Percentiles rank a stretch among this genome's conserved stretches.
These are phyloP conservation scores for Apodospora peruviana DNA, from an alignment of 495 filamentous ascomycete genomes.

Conservation along the genomic window DNA sequence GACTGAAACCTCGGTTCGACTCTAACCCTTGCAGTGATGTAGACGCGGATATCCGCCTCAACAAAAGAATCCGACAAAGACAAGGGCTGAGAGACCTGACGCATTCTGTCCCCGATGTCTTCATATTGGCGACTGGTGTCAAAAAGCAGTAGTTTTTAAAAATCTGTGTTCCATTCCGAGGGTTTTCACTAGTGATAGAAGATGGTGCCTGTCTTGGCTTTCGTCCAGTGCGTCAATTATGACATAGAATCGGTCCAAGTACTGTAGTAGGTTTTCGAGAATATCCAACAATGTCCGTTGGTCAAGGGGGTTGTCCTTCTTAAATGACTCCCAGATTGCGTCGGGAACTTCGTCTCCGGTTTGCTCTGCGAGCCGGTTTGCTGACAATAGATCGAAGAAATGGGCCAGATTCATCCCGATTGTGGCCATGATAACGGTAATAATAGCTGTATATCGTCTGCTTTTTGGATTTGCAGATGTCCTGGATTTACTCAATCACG, in stretches of 20 bases:
- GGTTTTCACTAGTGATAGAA: conserved; percentile 15
- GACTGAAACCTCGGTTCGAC: conserved; percentile 11
- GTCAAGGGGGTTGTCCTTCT: no score
- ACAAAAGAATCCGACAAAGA: conserved; percentile 33
- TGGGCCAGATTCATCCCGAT: conserved; percentile 25
- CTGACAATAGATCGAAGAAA: conserved; percentile 30
- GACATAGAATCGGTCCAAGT: no score
- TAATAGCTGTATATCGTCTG: conserved; percentile 21
- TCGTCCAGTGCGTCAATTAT: conserved; percentile 31
- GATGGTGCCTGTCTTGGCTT: conserved; percentile 14
- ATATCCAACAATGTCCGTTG: no score
- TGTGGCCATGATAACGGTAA: conserved; percentile 30
- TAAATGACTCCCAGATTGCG: no score
- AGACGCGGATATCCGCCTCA: conserved; percentile 24
- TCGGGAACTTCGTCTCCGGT: no score
- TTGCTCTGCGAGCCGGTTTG: no score
- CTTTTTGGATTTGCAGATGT: conserved; percentile 11
- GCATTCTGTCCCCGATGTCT: conserved; percentile 27
- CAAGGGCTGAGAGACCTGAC: conserved; percentile 9
- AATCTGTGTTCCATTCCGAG: conserved; percentile 25
- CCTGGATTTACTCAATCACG: conserved; percentile 19
- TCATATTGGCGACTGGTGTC: conserved; percentile 35
- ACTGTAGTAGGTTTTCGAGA: no score
- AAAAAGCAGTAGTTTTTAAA: conserved; percentile 29
- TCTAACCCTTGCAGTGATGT: conserved; percentile 20